Conservation (phyloP, 192 early-diverging fungal genomes). For the Entomortierella lignicola region DNA sequence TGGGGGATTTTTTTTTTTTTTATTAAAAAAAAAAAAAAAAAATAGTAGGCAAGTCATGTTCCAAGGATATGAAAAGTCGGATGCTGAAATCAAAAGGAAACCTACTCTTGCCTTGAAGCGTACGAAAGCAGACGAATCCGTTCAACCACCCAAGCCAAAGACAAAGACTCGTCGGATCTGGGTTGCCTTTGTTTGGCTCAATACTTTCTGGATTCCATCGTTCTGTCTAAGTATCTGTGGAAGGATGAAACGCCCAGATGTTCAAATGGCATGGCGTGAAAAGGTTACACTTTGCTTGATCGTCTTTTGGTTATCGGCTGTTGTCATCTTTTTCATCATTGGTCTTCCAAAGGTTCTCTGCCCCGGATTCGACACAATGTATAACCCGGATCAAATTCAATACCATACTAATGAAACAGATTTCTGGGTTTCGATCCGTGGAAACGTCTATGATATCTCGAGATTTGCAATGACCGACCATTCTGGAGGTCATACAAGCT, state of each 20-base stretch:
- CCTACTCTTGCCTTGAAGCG: conserved; percentile 51
- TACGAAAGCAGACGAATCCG: conserved; percentile 55
- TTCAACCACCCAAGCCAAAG: conserved; percentile 56
- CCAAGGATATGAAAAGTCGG: conserved; percentile 26
- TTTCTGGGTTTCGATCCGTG: conserved; percentile 72
- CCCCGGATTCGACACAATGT: conserved; percentile 73
- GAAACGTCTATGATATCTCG: conserved; percentile 75
- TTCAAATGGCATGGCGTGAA: conserved; percentile 97
- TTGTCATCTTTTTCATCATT: conserved; percentile 90
- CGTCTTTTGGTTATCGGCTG: conserved; percentile 80
- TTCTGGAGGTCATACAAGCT: conserved; percentile 16
- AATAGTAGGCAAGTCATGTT: conserved; percentile 52
- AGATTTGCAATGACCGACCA: conserved; percentile 72
- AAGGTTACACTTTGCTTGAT: conserved; percentile 88
- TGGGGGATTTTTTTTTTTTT: conserved; percentile 3
- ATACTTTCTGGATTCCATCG: conserved; percentile 87
- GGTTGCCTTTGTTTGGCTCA: conserved; percentile 80
- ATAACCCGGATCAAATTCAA: conserved; percentile 63
- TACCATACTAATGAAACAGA: conserved; percentile 66
- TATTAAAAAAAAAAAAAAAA: background rate
- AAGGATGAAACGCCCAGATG: conserved; percentile 86
- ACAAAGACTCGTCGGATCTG: conserved; percentile 66
- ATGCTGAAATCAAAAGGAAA: conserved; percentile 40
- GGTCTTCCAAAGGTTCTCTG: conserved; percentile 87
- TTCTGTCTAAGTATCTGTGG: conserved; percentile 66